phyloP scores from a whole-genome alignment of 805 yeast genomes.

The Candida krabiensis region DNA sequence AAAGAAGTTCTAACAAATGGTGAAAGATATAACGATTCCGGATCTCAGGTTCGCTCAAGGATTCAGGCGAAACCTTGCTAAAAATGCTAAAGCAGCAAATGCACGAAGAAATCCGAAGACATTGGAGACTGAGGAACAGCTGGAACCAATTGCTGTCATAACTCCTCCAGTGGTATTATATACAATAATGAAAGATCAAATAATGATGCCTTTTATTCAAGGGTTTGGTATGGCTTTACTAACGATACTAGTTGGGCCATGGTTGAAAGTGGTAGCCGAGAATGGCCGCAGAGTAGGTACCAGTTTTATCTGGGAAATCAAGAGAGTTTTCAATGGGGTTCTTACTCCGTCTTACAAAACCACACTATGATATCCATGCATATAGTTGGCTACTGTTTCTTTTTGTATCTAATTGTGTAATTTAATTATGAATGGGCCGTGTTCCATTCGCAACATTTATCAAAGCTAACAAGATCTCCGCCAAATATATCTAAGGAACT shows the following conservation, averaged over 20 bases:
- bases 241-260: constrained; percentile 37
- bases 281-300: constrained; percentile 26
- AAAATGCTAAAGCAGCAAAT: constrained; percentile 18
- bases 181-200: constrained; percentile 52
- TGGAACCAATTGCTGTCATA: constrained; percentile 24
- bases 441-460: constrained; percentile 80
- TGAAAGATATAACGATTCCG: constrained; percentile 39
- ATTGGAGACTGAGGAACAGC: constrained; percentile 7
- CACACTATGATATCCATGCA: no score
- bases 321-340: constrained; percentile 9
- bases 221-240: constrained; percentile 47
- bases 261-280: constrained; percentile 25
- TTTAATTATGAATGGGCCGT: constrained; percentile 10
- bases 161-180: constrained; percentile 46
- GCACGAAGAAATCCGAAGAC: constrained; percentile 13
- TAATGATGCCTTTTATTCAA: constrained; percentile 57
- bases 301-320: constrained; percentile 14
- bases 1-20: no score
- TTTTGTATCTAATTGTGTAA: no score
- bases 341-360: constrained; percentile 6
- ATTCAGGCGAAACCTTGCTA: constrained; percentile 43
- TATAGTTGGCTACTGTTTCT: no score
- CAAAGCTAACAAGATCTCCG: constrained; percentile 74
- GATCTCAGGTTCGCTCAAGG: constrained; percentile 69
- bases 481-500: constrained; percentile 95